Base-by-base conservation (phyloP, 495 filamentous ascomycete genomes). In the Cladorrhinum samala region DNA sequence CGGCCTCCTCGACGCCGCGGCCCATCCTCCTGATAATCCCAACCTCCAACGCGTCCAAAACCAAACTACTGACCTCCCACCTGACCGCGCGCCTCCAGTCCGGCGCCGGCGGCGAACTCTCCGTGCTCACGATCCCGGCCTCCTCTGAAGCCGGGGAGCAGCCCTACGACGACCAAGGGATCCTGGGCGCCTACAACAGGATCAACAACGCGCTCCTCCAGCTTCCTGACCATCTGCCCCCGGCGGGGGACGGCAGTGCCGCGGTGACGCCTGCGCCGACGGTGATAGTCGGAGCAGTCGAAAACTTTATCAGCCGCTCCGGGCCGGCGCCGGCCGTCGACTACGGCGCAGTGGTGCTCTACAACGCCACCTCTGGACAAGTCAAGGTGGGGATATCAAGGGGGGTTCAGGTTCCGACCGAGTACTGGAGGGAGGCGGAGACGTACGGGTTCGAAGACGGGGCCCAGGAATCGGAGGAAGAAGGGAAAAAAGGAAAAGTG, bases 91-190 rank as follows among this genome's bases (percentile, higher is more conserved):
- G 9, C n/a, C 16, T 8, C 45, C 23, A 16, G 8, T 14, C 9
- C 14, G 17, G 24, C n/a, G 2, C 16, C 14, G 37, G 37, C 27
- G 3, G 20, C 46, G 4, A 27, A 9, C n/a, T 53, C 7, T 33
- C 53, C 30, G 9, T 9, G 3, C 19, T 44, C 13, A 44, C 46
- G 5, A 9, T 57, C 41, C 19, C 45, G 2, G 61, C 47, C 17
- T 9, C 25, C 2, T 62, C 62, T 11, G 43, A 41, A 4, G 58
- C 55, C 33, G 62, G 62, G 45, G 59, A 64, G 47, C 62, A 64
- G 40, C 55, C 62, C 7, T 62, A 61, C 24, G 39, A 62, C 46
- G 8, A 11, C 2, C 48, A 53, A 1, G 62, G 58, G 0, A 18
- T 42, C 9, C 13, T 25, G 4, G 62, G 62, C 1, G 58, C 58